Evolutionary conservation across 2,329 filamentous ascomycete species (phyloP), one percentile per base, ranked within the genome.

Genomic region (Fusarium chlamydosporum): DNA sequence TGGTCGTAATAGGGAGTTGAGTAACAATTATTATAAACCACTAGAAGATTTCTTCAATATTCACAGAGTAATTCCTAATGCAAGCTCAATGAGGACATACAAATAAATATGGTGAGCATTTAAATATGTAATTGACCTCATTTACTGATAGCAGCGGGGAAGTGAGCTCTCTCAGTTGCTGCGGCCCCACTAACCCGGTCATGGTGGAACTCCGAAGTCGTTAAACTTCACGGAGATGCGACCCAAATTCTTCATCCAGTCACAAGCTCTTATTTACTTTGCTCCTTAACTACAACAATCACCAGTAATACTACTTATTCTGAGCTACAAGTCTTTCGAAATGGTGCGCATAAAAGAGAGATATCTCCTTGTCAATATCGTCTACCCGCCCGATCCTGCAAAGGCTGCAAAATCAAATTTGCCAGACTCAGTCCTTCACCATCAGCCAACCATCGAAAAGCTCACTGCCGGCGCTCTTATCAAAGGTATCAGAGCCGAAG

Each of bases 301-400:
- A 43, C 10, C 29, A 51, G 16, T 15, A 55, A 46, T n/a, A 45
- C 10, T 2, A 41, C 33, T 12, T 41, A n/a, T 33, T 51, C 37
- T 18, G 3, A 6, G 3, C 20, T 40, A 16, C 18, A 11, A 18
- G 3, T 34, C 40, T 16, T 11, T 46, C 31, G 67, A 35, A 48
- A 97, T 99, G 96, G 96, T 99, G 63, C 93, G 96, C 76, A 88
- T 98, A 72, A 99, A 99, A 81, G 92, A 97, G 80, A 91, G 96
- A 74, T 99, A 99, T 79, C 87, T 99, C 18, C 89, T 98, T n/a
- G 88, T 98, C 66, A 93, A 97, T 77, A 94, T 98, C 70, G 85
- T 98, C 46, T 97, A 97, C 75, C 93, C 94, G 0, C 85, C 89
- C 8, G 82, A 87, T 13, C 67, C 82, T 11, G 67, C 75, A 11